Percentiles rank a stretch among this genome's conserved stretches.
Conservation (phyloP, 2,329 filamentous ascomycete genomes). For the Fusarium hainanense region DNA sequence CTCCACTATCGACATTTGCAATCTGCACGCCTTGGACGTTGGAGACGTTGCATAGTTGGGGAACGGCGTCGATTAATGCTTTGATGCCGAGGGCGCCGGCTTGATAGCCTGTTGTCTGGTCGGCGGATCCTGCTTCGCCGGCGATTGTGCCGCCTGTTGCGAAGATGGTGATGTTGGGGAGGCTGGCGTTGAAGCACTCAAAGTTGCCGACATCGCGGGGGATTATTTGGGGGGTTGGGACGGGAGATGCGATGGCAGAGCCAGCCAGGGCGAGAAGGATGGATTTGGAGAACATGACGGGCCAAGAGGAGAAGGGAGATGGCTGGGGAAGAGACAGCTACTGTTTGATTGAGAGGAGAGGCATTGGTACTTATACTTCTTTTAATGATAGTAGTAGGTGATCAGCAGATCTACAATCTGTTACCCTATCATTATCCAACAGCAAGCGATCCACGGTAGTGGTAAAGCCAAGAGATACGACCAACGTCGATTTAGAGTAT, state of each 20-base stretch:
- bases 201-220: conserved; percentile 20
- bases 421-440: conserved; percentile 33
- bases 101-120: conserved; percentile 57
- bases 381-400: not conserved
- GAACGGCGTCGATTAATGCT: conserved; percentile 63
- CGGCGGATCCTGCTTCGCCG: conserved; percentile 57
- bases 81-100: conserved; percentile 59
- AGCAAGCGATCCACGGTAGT: not conserved
- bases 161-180: conserved; percentile 67
- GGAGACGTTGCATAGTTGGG: conserved; percentile 62
- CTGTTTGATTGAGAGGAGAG: fast-evolving
- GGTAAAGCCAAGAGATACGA: not conserved
- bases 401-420: conserved; percentile 6
- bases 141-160: conserved; percentile 69
- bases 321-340: not conserved
- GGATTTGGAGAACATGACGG: conserved; percentile 26
- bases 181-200: conserved; percentile 42
- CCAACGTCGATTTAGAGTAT: conserved; percentile 5
- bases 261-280: conserved; percentile 23
- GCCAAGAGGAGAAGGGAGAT: not conserved
- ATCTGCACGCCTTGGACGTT: conserved; percentile 65
- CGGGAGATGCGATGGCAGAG: conserved; percentile 21
- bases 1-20: conserved; percentile 58
- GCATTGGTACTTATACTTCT: not conserved
- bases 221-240: conserved; percentile 19